Evolutionary conservation across 2,329 filamentous ascomycete species (phyloP), one percentile per base, ranked within the genome.

Genomic region (Ceratocystiopsis sp.): DNA sequence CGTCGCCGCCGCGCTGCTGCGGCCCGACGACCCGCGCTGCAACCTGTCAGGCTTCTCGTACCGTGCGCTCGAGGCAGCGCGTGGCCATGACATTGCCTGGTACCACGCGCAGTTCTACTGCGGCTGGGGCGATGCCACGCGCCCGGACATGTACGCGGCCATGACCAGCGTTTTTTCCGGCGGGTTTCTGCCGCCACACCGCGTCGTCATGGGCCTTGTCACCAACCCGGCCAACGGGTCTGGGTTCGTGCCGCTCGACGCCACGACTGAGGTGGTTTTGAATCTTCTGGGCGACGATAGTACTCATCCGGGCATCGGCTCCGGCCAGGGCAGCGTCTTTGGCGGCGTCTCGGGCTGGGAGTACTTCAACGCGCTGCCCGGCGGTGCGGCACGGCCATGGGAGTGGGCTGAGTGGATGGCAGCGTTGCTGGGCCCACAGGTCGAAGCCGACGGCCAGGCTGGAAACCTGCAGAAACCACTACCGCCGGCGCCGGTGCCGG

Each of bases 321-420:
- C 33, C 9, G 21, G 18, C 10, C 17, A 17, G 11, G 44, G 43
- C 16, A 37, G 42, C 0, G 14, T 16, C 14, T 86, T 87, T 55
- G 84, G 81, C 2, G 84, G 84, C 1, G 78, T 89, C 0, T 86
- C 86, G 76, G 82, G 81, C 3, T 89, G 84, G 84, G 84, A 91
- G 59, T 89, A 85, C 54, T 89, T 84, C 61, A 86, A 86, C 59
- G 68, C 73, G 38, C 57, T 75, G 44, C 77, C 78, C 0, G 75
- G 74, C 2, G 75, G 68, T 19, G 58, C 59, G 40, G 64, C 66
- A 29, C 61, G 64, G 44, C 78, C 80, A 2, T 84, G 79, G 80
- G 71, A 81, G 50, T 89, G 83, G 83, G 80, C 78, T 1, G 68
- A 68, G 38, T 68, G 67, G 45, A 77, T 87, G 66, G 73, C 73